Evolutionary conservation across 257 asterid genomes (phyloP).

Genomic region (Cynanchum wilfordii): DNA sequence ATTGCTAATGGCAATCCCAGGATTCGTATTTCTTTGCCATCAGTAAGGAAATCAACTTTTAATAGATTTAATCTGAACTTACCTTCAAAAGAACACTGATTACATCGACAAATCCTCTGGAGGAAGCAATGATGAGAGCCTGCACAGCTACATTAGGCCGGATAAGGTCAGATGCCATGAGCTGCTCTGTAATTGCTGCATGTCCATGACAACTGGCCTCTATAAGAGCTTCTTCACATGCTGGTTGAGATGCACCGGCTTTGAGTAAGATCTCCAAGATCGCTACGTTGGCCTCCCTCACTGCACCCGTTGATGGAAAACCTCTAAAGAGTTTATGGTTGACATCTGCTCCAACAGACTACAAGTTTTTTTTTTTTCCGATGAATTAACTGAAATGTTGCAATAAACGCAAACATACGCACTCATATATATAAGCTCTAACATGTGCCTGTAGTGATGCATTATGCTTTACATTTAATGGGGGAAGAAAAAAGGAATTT

Average conservation of each 20-base stretch:
- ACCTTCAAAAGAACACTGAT: slow-evolving; percentile 62
- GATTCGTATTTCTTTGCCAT: background rate
- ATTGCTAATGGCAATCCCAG: background rate
- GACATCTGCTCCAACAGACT: slow-evolving; percentile 72
- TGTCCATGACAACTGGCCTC: slow-evolving; percentile 76
- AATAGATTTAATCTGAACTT: background rate
- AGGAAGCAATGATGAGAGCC: slow-evolving; percentile 70
- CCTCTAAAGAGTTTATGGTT: slow-evolving; percentile 66
- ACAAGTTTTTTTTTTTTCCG: slow-evolving; percentile 11
- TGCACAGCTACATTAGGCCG: slow-evolving; percentile 64
- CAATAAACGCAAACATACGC: background rate
- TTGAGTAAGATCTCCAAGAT: slow-evolving; percentile 61
- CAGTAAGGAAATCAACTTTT: background rate
- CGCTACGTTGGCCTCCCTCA: slow-evolving; percentile 62
- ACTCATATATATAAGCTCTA: background rate
- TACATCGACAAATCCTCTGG: slow-evolving; percentile 61
- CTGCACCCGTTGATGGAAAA: slow-evolving; percentile 59
- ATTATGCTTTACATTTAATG: background rate
- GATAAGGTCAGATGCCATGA: slow-evolving; percentile 67
- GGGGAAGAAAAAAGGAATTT: no score
- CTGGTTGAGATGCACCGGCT: slow-evolving; percentile 80
- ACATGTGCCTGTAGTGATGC: background rate
- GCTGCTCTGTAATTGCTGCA: slow-evolving; percentile 45
- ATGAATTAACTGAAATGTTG: background rate
- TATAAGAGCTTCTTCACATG: slow-evolving; percentile 78